Conservation (phyloP, 176 grass and related monocot species). For the Musa acuminata region DNA sequence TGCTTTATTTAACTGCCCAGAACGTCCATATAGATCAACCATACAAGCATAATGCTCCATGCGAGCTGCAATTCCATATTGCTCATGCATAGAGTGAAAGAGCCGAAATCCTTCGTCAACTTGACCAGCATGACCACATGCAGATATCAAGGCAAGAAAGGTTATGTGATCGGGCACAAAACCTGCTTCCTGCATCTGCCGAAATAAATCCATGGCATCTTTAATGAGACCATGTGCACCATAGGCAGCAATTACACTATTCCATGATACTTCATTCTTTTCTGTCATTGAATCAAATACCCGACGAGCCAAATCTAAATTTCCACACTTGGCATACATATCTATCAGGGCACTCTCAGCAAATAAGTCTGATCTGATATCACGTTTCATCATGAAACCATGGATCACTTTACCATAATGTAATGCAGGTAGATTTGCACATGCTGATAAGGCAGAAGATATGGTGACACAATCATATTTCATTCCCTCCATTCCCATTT, state of each 20-base stretch:
- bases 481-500: slow-evolving; percentile 59
- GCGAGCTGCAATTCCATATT: slow-evolving; percentile 41
- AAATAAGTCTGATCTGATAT: slow-evolving; percentile 48
- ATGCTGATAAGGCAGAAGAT: slow-evolving; percentile 69
- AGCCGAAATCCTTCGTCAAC: slow-evolving; percentile 56
- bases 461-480: slow-evolving; percentile 55
- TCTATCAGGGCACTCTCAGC: slow-evolving; percentile 72
- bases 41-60: slow-evolving; percentile 82
- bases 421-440: slow-evolving; percentile 60
- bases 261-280: slow-evolving; percentile 82
- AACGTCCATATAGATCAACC: slow-evolving; percentile 68
- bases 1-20: slow-evolving; percentile 60
- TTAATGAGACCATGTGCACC: slow-evolving; percentile 66
- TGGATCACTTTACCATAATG: slow-evolving; percentile 78
- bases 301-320: slow-evolving; percentile 44
- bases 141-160: slow-evolving; percentile 72
- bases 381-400: slow-evolving; percentile 54
- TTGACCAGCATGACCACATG: slow-evolving; percentile 67
- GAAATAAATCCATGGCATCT: slow-evolving; percentile 47
- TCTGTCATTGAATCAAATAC: slow-evolving; percentile 66
- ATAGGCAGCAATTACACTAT: slow-evolving; percentile 82
- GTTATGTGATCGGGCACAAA: slow-evolving; percentile 67
- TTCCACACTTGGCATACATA: slow-evolving; percentile 80
- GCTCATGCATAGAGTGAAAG: slow-evolving; percentile 49
- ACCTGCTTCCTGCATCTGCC: slow-evolving; percentile 54